Evolutionary conservation across 495 filamentous ascomycete species (phyloP), one percentile per base, ranked within the genome.

Genomic region (Penicillium fimorum): DNA sequence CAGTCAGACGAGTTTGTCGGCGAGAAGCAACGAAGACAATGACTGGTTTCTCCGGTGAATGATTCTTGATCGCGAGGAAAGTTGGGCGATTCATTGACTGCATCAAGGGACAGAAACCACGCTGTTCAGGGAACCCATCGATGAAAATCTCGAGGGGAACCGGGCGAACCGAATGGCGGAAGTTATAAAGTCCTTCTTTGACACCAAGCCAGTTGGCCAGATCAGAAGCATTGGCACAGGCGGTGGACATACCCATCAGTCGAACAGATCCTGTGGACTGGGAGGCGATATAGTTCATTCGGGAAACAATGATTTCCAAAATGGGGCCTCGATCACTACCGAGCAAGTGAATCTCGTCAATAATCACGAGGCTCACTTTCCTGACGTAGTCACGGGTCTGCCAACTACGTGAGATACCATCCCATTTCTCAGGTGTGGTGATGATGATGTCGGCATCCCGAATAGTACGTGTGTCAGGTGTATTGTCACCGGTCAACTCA

Each of bases 401-500:
- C 94, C 94, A 99, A 67, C 88, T 92, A 82, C 94, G 88, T 51
- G 89, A 94, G 67, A 99, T 97, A 83, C 95, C 95, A 68, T 99
- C 94, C 94, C 94, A 99, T 69, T 99, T 99, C 70, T 99, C 94
- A 25, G 94, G 94, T 0, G 94, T 99, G 2, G 94, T 99, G 60
- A 99, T 90, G 57, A 99, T 99, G 68, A 99, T 90, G 71, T 99
- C 94, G 15, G 94, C 94, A 64, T 97, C 86, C 58, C 89, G 80
- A 60, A 99, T 97, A 0, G 92, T 96, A 5, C 91, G 80, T 2
- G 94, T 97, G 63, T 99, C 94, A 6, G 94, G 94, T 0, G 94
- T 99, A 63, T 97, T 97, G 73, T 99, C 94, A 71, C 94, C 94
- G 22, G 94, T 99, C 75, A 99, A 74, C 72, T 99, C 94, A 27